These are phyloP conservation scores for Penicillium sp. DNA, from an alignment of 2,329 filamentous ascomycete genomes.

Conservation along the genomic window DNA sequence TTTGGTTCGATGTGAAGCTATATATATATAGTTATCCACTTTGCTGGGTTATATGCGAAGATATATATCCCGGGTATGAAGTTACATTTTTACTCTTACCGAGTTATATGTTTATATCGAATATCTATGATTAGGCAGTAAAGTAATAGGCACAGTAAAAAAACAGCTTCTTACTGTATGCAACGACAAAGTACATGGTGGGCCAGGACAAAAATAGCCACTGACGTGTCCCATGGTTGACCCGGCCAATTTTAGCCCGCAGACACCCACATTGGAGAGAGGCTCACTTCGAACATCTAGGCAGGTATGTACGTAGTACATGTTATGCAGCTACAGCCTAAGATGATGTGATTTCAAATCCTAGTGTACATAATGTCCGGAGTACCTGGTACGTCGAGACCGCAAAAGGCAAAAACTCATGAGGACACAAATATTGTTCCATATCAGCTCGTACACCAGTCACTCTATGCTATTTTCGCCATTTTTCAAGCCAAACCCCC, in stretches of 20 bases:
- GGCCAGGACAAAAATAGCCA: constrained; percentile 9
- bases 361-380: not conserved
- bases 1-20: not conserved
- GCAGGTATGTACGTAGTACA: not conserved
- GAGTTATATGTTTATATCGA: not conserved
- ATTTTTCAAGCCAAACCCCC: not conserved
- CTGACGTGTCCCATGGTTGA: constrained; percentile 26
- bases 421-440: not conserved
- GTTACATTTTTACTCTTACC: not conserved
- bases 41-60: not conserved
- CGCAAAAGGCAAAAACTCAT: not conserved
- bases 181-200: not conserved
- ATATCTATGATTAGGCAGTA: not conserved
- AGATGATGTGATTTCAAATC: not conserved
- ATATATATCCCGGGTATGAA: not conserved
- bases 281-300: not conserved
- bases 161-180: not conserved
- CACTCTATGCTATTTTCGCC: not conserved
- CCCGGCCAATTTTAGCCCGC: constrained; percentile 17
- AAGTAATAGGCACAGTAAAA: not conserved
- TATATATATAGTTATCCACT: not conserved
- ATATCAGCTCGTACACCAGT: not conserved
- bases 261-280: constrained; percentile 3
- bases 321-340: not conserved
- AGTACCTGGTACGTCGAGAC: not conserved